Evolutionary conservation across 345 rosid species (phyloP), one percentile per base, ranked within the genome.

Genomic region (Erysimum cheiranthoides): DNA sequence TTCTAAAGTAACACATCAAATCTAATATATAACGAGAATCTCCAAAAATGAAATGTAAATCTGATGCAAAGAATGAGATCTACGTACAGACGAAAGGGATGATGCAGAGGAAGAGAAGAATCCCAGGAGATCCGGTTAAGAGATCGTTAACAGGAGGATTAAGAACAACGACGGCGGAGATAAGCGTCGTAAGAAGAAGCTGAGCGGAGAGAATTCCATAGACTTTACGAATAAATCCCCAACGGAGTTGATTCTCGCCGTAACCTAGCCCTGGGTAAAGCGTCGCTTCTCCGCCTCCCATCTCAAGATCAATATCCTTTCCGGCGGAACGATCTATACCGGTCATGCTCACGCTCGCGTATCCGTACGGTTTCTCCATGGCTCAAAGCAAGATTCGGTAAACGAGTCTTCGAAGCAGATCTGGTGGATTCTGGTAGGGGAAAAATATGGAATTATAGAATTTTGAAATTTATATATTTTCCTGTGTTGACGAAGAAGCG

Each of bases 171-270:
- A 79, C 63, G 61, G 93, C 82, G 63, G 99, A 87, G 73, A 95
- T 87, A 64, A 84, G 34, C 66, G 97, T 95, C 74, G 97, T 92
- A 59, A 95, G 85, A 31, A 92, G 80, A 67, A 95, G 78, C 91
- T 95, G 97, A 0, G 85, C 93, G 0, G 97, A 72, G 25, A 95
- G 83, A 68, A 95, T 92, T 5, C 93, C 93, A 71, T 92, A 95
- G 63, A 92, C 97, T 73, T 95, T 95, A 61, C 92, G 96, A 67
- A 92, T 88, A 79, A 95, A 86, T 10, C 92, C 97, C 97, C 97
- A 94, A 8, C 98, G 93, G 66, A 90, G 93, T 71, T 89, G 88
- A 82, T 89, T 88, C 84, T 94, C 99, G 25, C 95, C 97, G 58
- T 68, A 72, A 79, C 97, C 79, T 42, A 94, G 82, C 54, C 93